Conservation (phyloP, 2,329 filamentous ascomycete species). For the Verruconis gallopava region DNA sequence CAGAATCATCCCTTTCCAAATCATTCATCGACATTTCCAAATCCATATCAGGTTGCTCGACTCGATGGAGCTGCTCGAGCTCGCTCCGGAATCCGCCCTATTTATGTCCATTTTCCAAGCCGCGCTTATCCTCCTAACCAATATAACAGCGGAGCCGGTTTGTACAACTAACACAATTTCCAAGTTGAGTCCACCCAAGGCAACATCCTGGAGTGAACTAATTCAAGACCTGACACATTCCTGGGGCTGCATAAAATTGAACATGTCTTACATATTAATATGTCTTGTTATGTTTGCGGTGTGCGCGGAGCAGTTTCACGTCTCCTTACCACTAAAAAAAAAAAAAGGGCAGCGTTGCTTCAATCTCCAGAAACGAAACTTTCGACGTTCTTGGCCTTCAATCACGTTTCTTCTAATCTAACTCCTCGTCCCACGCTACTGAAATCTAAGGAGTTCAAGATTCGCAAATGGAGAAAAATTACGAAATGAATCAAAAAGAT, state of each 20-base stretch:
- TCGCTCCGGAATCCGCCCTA: not conserved
- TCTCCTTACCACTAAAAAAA: too few species aligned
- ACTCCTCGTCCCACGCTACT: not conserved
- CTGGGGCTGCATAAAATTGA: not conserved
- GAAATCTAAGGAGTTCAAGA: not conserved
- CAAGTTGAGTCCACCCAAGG: too few species aligned
- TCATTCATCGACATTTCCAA: not conserved
- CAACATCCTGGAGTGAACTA: not conserved
- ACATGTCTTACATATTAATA: too few species aligned
- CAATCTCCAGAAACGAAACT: too few species aligned
- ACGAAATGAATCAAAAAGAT: not conserved
- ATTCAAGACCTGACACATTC: not conserved
- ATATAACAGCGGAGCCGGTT: too few species aligned
- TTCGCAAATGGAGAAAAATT: not conserved
- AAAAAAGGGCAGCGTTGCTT: too few species aligned
- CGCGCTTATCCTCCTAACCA: not conserved
- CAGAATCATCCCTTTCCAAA: not conserved
- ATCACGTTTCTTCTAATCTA: not conserved
- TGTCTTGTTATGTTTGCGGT: too few species aligned
- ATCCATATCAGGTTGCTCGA: not conserved
- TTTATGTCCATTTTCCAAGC: not conserved
- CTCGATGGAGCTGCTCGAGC: not conserved
- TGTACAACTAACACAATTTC: too few species aligned
- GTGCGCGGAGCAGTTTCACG: too few species aligned
- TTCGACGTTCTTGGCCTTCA: too few species aligned